Evolutionary conservation across 2,329 filamentous ascomycete species (phyloP).

Genomic region (Scedosporium aurantiacum): DNA sequence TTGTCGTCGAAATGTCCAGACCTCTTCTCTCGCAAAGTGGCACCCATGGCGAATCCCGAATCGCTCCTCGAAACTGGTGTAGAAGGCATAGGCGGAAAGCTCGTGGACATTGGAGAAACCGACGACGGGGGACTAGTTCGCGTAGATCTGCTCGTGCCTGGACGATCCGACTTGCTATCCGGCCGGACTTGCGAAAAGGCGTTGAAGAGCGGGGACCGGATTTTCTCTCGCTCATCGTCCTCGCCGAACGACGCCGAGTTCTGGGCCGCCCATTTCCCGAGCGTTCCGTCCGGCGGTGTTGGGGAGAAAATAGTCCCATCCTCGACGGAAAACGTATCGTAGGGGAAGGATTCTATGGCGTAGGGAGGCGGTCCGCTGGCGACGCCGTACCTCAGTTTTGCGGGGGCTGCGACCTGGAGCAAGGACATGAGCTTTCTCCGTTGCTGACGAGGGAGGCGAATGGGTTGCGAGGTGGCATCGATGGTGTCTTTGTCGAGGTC

Average conservation of each 20-base stretch:
- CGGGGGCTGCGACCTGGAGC: constrained; percentile 80
- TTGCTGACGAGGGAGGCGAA: constrained; percentile 73
- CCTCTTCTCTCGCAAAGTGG: constrained; percentile 83
- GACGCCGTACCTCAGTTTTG: constrained; percentile 79
- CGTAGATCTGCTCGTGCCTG: constrained; percentile 59
- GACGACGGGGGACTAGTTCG: constrained; percentile 52
- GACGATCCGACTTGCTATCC: constrained; percentile 61
- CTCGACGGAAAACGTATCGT: constrained; percentile 82
- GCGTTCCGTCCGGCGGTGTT: constrained; percentile 55
- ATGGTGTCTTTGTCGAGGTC: constrained; percentile 88
- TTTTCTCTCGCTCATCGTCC: constrained; percentile 32
- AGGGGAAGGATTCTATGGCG: constrained; percentile 84
- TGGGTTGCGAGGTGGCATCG: constrained; percentile 70
- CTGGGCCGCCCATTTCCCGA: constrained; percentile 79
- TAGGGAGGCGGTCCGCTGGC: constrained; percentile 83
- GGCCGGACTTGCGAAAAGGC: constrained; percentile 71
- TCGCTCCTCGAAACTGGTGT: constrained; percentile 83
- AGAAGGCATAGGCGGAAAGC: constrained; percentile 64
- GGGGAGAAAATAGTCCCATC: constrained; percentile 70
- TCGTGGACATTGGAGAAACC: constrained; percentile 65
- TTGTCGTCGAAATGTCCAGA: constrained; percentile 81
- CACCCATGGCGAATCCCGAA: constrained; percentile 77
- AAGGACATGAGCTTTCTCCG: constrained; percentile 81
- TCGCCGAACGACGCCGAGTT: constrained; percentile 83
- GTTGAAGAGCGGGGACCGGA: constrained; percentile 70